A percentile compares a stretch with the other conserved stretches of the same genome.
These are phyloP conservation scores for Croton laevigatus DNA, from an alignment of 441 rosid species.

Conservation along the genomic window DNA sequence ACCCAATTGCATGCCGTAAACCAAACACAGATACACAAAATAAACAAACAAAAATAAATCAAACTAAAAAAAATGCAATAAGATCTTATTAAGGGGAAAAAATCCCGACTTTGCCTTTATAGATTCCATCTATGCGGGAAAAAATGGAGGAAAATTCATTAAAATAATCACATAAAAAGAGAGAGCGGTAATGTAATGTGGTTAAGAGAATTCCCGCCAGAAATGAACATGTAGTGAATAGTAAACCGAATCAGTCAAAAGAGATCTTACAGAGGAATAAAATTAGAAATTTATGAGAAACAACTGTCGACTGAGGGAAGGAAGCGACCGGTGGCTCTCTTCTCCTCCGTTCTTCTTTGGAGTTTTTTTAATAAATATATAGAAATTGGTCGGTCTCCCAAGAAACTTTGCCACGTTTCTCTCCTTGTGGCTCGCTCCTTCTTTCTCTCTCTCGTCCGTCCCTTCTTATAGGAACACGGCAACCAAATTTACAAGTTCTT, in stretches of 20 bases:
- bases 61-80: not conserved
- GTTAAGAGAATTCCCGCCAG: conserved; percentile 18
- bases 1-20: conserved; percentile 6
- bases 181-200: not conserved
- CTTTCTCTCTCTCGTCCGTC: not conserved
- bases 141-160: not conserved
- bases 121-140: not conserved
- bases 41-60: not conserved
- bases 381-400: not conserved
- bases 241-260: not conserved
- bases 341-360: not conserved
- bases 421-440: not conserved
- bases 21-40: not conserved
- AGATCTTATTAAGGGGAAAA: not conserved
- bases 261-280: conserved; percentile 14
- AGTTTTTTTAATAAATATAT: too few relatives aligned
- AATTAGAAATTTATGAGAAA: not conserved
- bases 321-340: conserved; percentile 7
- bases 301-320: not conserved
- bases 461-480: not conserved
- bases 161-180: not conserved
- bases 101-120: not conserved
- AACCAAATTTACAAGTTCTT: not conserved
- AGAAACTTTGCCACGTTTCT: conserved; percentile 9
- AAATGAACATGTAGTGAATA: not conserved